These are phyloP conservation scores for Dothistroma pini DNA, from an alignment of 2,329 filamentous ascomycete genomes.

Conservation along the genomic window DNA sequence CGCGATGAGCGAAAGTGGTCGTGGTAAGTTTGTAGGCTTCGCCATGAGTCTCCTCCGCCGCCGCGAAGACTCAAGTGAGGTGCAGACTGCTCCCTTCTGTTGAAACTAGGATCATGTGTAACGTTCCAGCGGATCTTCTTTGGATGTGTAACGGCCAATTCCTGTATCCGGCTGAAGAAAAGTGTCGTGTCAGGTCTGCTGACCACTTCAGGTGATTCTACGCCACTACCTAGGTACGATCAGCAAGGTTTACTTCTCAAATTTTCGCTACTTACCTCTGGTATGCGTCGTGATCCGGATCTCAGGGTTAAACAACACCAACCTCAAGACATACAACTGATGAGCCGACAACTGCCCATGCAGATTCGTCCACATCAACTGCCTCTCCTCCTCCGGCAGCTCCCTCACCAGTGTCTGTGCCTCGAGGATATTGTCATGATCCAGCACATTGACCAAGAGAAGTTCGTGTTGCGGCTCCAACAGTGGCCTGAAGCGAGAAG, in stretches of 20 bases:
- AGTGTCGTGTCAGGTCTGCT: not conserved
- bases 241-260: not conserved
- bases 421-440: not conserved
- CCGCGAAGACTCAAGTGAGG: not conserved
- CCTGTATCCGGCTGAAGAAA: conserved; percentile 1
- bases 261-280: not conserved
- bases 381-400: conserved; percentile 3
- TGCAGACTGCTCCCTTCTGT: not conserved
- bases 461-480: conserved; percentile 5
- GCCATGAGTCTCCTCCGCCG: conserved; percentile 2
- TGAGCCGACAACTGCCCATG: not conserved
- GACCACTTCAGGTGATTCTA: not conserved
- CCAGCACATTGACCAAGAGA: conserved; percentile 1
- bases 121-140: not conserved
- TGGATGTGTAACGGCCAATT: not conserved
- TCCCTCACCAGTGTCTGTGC: not conserved
- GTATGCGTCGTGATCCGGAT: conserved; percentile 6
- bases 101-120: not conserved
- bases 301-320: conserved; percentile 4
- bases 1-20: not conserved
- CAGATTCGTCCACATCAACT: not conserved
- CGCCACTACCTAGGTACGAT: not conserved
- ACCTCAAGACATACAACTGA: conserved; percentile 4
- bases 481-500: conserved; percentile 7
- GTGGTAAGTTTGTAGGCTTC: conserved; percentile 1